A percentile compares a stretch with the other conserved stretches of the same genome.
These are phyloP conservation scores for Amylostereum chailletii DNA, from an alignment of 1,284 basidiomycete genomes.

Conservation along the genomic window DNA sequence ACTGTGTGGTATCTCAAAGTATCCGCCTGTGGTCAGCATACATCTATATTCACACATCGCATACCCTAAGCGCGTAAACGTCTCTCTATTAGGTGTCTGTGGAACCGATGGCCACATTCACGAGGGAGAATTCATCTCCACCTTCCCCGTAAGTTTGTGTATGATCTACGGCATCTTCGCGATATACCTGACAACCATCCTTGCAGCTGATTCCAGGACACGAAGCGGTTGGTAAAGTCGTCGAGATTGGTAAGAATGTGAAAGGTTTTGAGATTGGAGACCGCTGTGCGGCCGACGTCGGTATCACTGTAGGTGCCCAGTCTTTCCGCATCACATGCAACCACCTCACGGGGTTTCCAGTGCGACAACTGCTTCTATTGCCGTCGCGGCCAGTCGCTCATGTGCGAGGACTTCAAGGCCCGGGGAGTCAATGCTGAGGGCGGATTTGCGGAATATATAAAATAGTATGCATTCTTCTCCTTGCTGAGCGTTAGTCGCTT, in stretches of 20 bases:
- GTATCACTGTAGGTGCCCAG: slow-evolving; percentile 42
- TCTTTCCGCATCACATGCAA: not conserved
- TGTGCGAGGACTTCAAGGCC: slow-evolving; percentile 76
- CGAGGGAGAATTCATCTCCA: slow-evolving; percentile 71
- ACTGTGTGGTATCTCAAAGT: slow-evolving; percentile 22
- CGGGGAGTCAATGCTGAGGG: slow-evolving; percentile 71
- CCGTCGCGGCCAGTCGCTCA: slow-evolving; percentile 59
- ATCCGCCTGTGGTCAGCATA: slow-evolving; percentile 34
- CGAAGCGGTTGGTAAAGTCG: slow-evolving; percentile 67
- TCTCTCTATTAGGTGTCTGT: slow-evolving; percentile 45
- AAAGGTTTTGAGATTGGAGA: slow-evolving; percentile 64
- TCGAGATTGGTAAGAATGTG: slow-evolving; percentile 65
- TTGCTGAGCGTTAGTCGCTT: not conserved
- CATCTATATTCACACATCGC: not conserved
- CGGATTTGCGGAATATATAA: slow-evolving; percentile 83
- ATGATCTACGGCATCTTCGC: slow-evolving; percentile 6
- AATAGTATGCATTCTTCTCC: slow-evolving; percentile 45
- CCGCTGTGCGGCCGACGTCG: slow-evolving; percentile 70
- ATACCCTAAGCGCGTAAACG: too few species aligned
- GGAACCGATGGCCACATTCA: slow-evolving; percentile 76
- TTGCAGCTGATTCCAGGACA: slow-evolving; percentile 72
- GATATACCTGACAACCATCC: slow-evolving; percentile 11
- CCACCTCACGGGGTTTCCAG: slow-evolving; percentile 22
- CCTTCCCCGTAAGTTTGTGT: slow-evolving; percentile 49
- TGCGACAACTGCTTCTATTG: slow-evolving; percentile 82